Base-by-base conservation (phyloP, 2,329 filamentous ascomycete species). In the Alternaria alternata region DNA sequence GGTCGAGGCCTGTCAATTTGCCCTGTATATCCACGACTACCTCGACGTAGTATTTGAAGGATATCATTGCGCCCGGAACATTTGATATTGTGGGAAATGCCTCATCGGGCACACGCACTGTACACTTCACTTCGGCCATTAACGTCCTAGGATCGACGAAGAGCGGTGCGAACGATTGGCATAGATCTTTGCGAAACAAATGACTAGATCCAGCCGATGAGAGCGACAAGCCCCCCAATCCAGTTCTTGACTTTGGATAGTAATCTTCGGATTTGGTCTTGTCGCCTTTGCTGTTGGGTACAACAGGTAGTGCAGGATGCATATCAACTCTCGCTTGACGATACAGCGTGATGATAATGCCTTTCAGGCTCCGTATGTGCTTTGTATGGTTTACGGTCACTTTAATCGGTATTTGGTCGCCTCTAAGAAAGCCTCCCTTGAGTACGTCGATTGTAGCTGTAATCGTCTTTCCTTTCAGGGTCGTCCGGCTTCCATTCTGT, bases 171-270 rank as follows among this genome's bases (percentile, higher is more conserved):
- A 96, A 93, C 1, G 91, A 90, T 77, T 99, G 95, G 5, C 92
- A 90, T 4, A 99, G 82, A 76, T 99, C 95, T 77, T 98, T 98
- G 54, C 95, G 90, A 76, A 97, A 98, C n/a, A 95, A 87, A 77
- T 94, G 95, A 75, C 89, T 94, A 2, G 93, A 94, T 38, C 92
- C 90, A 7, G 91, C 91, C 1, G 93, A 95, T 1, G 92, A 92
- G 41, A 98, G 84, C 1, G 94, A 96, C 28, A 98, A 82, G 0
- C 94, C 94, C 16, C 91, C 92, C 7, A 97, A 85, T 0, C 93
- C 94, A 1, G 93, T 96, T 62, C 91, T 89, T 2, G 93, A 97
- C 70, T 90, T 92, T 5, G 94, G 93, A 74, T 94, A 96, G 71
- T 91, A 92, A 61, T 96, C 92, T 68, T 94, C 91, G 70, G 90